Evolutionary conservation across 2,329 filamentous ascomycete species (phyloP), one percentile per base, ranked within the genome.

Genomic region (Hypoxylon sp.): DNA sequence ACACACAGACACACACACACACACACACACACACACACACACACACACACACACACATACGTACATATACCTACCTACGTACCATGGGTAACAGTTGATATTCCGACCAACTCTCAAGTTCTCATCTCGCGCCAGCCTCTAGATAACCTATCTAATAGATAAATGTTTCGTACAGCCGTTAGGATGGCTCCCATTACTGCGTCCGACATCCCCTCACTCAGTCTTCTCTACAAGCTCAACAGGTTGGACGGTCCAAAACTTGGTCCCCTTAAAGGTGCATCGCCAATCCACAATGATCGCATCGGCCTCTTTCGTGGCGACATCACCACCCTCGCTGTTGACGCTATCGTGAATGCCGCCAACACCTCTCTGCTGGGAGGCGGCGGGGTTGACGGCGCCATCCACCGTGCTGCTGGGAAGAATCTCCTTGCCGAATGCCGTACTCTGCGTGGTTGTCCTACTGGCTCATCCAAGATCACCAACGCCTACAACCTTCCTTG

Each of bases 331-430:
- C 87, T 98, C 3, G 78, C 85, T 32, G 86, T 94, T 49, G 93
- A 94, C 75, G 91, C 91, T 70, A 96, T 98, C 73, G 94, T 98
- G 78, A 98, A 98, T 78, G 95, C 96, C 0, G 95, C 96, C 48
- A 98, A 98, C 79, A 81, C 80, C 9, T 86, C 85, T 1, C 87
- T 98, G 0, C 85, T 92, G 0, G 94, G 94, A 60, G 96, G 96
- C 58, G 93, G 94, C n/a, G 96, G 96, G 36, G 94, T 98, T 14
- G 91, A 94, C 75, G 92, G 91, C 43, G 92, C 94, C 28, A 98
- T 98, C 73, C 96, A 98, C 78, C 80, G 86, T 30, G 93, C 91
- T 43, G 95, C 96, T 0, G 96, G 96, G 0, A 86, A 82, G 0
- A 79, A 79, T 0, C 87, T 98, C 0, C 70, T 90, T 19, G 75